phyloP scores from a whole-genome alignment of 2,329 filamentous ascomycete genomes.

The Acrocalymma vagum region DNA sequence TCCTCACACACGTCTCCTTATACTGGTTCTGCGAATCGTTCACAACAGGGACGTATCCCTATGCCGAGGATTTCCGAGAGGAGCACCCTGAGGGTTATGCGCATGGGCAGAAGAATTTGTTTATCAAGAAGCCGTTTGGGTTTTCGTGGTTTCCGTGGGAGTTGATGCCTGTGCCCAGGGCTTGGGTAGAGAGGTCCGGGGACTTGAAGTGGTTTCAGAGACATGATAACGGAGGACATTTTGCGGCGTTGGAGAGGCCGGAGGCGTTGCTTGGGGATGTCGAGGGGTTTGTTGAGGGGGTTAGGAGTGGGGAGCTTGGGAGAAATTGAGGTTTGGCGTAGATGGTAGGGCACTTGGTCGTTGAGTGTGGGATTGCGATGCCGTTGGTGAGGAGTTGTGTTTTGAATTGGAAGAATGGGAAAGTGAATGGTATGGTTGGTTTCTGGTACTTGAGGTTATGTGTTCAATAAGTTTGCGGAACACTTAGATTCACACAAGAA shows the following conservation, averaged over 20 bases:
- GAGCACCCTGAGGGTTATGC: constrained; percentile 10
- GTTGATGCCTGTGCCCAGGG: constrained; percentile 48
- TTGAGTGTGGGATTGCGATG: too few relatives aligned
- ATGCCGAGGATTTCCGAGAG: constrained; percentile 45
- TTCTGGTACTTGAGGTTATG: too few relatives aligned
- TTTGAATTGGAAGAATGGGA: too few relatives aligned
- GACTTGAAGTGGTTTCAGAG: constrained; percentile 46
- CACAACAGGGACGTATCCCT: constrained; percentile 60
- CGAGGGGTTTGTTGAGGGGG: constrained; percentile 51
- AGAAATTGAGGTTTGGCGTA: too few relatives aligned
- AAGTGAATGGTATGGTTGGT: too few relatives aligned
- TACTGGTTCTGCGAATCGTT: constrained; percentile 65
- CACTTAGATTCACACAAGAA: too few relatives aligned
- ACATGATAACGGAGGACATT: constrained; percentile 54
- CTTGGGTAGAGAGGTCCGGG: constrained; percentile 50
- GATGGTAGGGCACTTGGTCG: too few relatives aligned
- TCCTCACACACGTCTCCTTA: constrained; percentile 60
- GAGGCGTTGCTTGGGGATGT: constrained; percentile 53
- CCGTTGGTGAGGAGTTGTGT: too few relatives aligned
- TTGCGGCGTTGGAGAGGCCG: constrained; percentile 59
- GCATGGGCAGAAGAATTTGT: constrained; percentile 24
- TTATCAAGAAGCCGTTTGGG: constrained; percentile 52
- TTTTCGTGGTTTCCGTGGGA: constrained; percentile 56
- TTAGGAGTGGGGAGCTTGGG: constrained; percentile 29
- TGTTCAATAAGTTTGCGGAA: too few relatives aligned